Conservation (phyloP, 2,329 filamentous ascomycete genomes). For the Fusarium denticulatum region DNA sequence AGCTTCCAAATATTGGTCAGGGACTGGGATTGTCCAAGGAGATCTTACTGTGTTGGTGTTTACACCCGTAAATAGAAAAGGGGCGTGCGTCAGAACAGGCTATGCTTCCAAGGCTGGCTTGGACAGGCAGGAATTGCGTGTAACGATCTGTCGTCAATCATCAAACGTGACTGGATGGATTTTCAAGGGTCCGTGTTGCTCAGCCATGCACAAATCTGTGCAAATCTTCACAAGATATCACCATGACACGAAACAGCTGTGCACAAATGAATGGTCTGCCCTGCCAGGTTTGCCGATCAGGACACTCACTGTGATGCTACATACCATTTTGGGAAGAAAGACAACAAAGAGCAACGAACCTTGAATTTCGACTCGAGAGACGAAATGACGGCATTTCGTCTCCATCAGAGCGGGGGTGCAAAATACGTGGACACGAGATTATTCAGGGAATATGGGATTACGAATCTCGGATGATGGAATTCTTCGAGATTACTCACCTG, state of each 20-base stretch:
- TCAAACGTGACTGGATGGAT: slow-evolving; percentile 22
- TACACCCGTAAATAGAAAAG: slow-evolving; percentile 32
- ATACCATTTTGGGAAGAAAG: slow-evolving; percentile 22
- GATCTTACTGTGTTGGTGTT: slow-evolving; percentile 14
- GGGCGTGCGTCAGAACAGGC: slow-evolving; percentile 32
- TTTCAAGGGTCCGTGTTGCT: slow-evolving; percentile 19
- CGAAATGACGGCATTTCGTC: slow-evolving; percentile 21
- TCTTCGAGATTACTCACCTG: slow-evolving; percentile 17
- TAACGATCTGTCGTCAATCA: slow-evolving; percentile 20
- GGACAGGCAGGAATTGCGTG: slow-evolving; percentile 16
- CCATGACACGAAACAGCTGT: slow-evolving; percentile 15
- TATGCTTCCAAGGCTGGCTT: slow-evolving; percentile 21
- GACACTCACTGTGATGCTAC: slow-evolving; percentile 4
- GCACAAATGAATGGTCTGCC: background rate
- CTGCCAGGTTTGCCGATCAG: background rate
- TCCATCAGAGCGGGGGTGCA: slow-evolving; percentile 2
- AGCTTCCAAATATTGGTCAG: slow-evolving; percentile 10
- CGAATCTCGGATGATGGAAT: slow-evolving; percentile 28
- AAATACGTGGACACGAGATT: slow-evolving; percentile 8
- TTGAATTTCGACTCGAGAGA: slow-evolving; percentile 13
- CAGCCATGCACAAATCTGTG: slow-evolving; percentile 30
- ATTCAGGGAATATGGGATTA: slow-evolving; percentile 8
- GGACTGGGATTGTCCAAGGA: slow-evolving; percentile 3
- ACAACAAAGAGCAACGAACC: slow-evolving; percentile 26
- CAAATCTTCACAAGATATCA: slow-evolving; percentile 13